Conservation (phyloP, 2,329 filamentous ascomycete species). For the Exophiala calicioides region DNA sequence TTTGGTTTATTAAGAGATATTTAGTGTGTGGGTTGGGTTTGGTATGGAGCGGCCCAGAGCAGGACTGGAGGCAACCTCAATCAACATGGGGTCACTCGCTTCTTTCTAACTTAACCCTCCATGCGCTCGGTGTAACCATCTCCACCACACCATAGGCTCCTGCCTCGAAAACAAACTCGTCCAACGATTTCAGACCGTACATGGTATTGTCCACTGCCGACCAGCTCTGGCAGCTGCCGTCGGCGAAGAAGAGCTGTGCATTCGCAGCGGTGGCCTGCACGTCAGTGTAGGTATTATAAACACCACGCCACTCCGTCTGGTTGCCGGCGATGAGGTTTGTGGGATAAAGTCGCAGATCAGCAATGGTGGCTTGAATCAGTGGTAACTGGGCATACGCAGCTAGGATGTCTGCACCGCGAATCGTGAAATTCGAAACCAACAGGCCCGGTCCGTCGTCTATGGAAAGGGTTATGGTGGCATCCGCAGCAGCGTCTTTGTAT, state of each 20-base stretch:
- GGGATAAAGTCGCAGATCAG: slow-evolving; percentile 3
- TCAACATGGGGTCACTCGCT: too few relatives aligned
- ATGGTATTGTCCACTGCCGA: not conserved
- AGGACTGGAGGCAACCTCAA: too few relatives aligned
- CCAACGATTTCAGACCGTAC: slow-evolving; percentile 7
- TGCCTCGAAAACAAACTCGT: slow-evolving; percentile 5
- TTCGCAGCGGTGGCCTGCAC: slow-evolving; percentile 1
- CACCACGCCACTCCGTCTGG: slow-evolving; percentile 6
- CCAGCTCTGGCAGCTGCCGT: slow-evolving; percentile 12
- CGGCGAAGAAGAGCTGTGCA: slow-evolving; percentile 10
- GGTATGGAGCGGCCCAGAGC: too few relatives aligned
- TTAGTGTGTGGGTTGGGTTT: too few relatives aligned
- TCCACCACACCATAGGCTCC: not conserved
- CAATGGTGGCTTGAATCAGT: too few relatives aligned
- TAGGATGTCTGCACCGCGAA: slow-evolving; percentile 4
- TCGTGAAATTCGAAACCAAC: slow-evolving; percentile 4
- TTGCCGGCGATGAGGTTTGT: slow-evolving; percentile 1
- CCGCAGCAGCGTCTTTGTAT: not conserved
- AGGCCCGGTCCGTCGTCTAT: slow-evolving; percentile 9
- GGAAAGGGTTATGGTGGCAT: not conserved
- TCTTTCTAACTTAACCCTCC: slow-evolving; percentile 3
- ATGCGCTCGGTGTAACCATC: slow-evolving; percentile 2
- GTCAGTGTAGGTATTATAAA: not conserved
- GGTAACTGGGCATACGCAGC: not conserved
- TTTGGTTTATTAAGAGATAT: too few relatives aligned